Evolutionary conservation across 1,284 basidiomycete species (phyloP).

Genomic region (Mycosarcoma maydis): DNA sequence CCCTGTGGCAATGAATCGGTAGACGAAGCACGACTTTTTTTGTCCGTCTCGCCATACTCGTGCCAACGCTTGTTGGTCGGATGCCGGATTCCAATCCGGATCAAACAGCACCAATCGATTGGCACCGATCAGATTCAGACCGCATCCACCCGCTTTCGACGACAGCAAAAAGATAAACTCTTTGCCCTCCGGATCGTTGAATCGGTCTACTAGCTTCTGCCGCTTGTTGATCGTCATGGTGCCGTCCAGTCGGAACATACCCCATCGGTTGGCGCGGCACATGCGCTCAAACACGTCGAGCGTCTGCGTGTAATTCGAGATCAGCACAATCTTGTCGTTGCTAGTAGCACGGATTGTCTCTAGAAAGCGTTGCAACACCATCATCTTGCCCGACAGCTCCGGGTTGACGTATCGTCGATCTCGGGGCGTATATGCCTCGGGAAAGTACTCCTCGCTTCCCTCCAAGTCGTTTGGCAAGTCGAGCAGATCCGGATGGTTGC

Average conservation of each 20-base stretch:
- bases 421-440: slow-evolving; percentile 78
- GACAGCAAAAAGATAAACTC: slow-evolving; percentile 98
- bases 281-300: slow-evolving; percentile 76
- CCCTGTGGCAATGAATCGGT: slow-evolving; percentile 95
- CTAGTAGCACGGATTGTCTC: slow-evolving; percentile 59
- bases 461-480: slow-evolving; percentile 85
- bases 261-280: slow-evolving; percentile 75
- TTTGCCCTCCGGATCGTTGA: slow-evolving; percentile 93
- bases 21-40: slow-evolving; percentile 93
- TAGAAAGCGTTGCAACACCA: slow-evolving; percentile 79
- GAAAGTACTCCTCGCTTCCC: slow-evolving; percentile 84
- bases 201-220: slow-evolving; percentile 95
- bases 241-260: slow-evolving; percentile 90
- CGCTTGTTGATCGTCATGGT: slow-evolving; percentile 93
- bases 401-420: slow-evolving; percentile 60
- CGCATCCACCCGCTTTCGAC: slow-evolving; percentile 97
- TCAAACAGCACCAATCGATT: slow-evolving; percentile 97
- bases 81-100: slow-evolving; percentile 98
- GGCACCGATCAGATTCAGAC: slow-evolving; percentile 97
- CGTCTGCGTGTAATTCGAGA: slow-evolving; percentile 98
- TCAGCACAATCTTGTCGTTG: slow-evolving; percentile 95
- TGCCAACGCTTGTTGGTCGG: slow-evolving; percentile 96
- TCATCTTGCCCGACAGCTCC: slow-evolving; percentile 71
- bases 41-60: slow-evolving; percentile 99
- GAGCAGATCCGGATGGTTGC: slow-evolving; percentile 95